Base-by-base conservation (phyloP, 2,329 filamentous ascomycete species). In the Phialophora tarda region DNA sequence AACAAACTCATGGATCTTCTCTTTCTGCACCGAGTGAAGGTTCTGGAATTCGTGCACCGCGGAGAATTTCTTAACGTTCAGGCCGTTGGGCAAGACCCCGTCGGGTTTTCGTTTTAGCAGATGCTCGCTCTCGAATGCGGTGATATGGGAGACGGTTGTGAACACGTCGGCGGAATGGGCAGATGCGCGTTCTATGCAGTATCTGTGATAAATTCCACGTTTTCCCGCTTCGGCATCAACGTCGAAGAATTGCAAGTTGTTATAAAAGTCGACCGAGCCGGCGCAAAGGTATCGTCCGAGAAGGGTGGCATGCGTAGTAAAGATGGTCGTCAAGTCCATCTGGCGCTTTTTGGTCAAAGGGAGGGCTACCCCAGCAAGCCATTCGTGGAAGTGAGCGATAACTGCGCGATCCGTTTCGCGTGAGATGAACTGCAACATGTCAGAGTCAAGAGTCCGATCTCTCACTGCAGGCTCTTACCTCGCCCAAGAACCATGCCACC, bases 11-110 rank as follows among this genome's bases (percentile, higher is more conserved):
- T 96, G 92, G 74, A 99, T 98, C 84, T 96, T 97, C 80, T 96
- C 91, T 83, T 98, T 98, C 75, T 93, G 90, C 78, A 95, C 91
- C 75, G 96, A 93, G 80, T 98, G 95, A 76, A 99, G 81, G 77
- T 99, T 99, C 79, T 99, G 95, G 83, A 98, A 98, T 80, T 99
- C 95, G 83, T 99, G 95, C 74, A 97, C 93, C 6, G 95, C 95
- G 8, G 93, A 94, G 82, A 98, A 98, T 79, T 98, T 98, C 80
- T 93, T 97, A 68, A 99, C 95, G 75, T 99, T 99, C 75, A 99
- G 85, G 71, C 95, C 95, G 75, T 99, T 99, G 73, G 95, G 95
- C 72, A 98, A 80, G 6, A 99, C 95, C 50, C 95, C 95, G 74
- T 99, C 95, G 0, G 95, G 95, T 81, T 98, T 98, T 71, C 95